Conservation (phyloP, 2,329 filamentous ascomycete genomes). For the Penicillium frequentans region DNA sequence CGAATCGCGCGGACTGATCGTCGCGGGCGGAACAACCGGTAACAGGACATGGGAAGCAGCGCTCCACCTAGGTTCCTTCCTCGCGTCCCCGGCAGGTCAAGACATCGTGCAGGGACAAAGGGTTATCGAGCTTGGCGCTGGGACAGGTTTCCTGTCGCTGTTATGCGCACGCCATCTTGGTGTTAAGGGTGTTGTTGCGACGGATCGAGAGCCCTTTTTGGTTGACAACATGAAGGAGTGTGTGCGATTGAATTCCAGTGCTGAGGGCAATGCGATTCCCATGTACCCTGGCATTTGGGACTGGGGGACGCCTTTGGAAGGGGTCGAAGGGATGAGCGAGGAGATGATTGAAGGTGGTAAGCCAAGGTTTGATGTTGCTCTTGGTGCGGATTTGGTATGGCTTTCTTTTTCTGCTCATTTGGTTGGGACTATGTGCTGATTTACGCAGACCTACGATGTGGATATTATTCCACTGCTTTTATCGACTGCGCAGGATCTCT, state of each 20-base stretch:
- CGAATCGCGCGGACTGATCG: constrained; percentile 57
- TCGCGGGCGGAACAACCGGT: constrained; percentile 62
- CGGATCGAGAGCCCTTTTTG: constrained; percentile 58
- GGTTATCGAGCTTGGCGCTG: constrained; percentile 65
- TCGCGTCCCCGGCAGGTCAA: constrained; percentile 49
- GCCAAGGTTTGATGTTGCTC: constrained; percentile 38
- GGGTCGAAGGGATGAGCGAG: constrained; percentile 1
- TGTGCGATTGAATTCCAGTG: constrained; percentile 33
- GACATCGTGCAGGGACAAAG: constrained; percentile 52
- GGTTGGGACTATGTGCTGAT: not conserved
- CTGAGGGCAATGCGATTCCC: constrained; percentile 11
- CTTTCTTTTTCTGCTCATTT: not conserved
- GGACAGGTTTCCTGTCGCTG: constrained; percentile 66
- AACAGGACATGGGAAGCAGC: constrained; percentile 71
- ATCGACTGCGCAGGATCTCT: constrained; percentile 56
- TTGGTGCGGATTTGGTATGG: constrained; percentile 45
- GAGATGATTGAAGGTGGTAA: not conserved
- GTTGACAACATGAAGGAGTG: constrained; percentile 42
- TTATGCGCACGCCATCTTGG: constrained; percentile 61
- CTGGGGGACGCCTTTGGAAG: constrained; percentile 37
- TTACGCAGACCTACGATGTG: constrained; percentile 60
- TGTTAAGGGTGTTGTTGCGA: constrained; percentile 56
- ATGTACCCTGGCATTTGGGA: constrained; percentile 41
- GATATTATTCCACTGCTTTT: constrained; percentile 58
- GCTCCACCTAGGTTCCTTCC: constrained; percentile 62